These are phyloP conservation scores for Hyaloperonospora brassicae DNA, from an alignment of 352 stramenopile genomes.

Conservation along the genomic window DNA sequence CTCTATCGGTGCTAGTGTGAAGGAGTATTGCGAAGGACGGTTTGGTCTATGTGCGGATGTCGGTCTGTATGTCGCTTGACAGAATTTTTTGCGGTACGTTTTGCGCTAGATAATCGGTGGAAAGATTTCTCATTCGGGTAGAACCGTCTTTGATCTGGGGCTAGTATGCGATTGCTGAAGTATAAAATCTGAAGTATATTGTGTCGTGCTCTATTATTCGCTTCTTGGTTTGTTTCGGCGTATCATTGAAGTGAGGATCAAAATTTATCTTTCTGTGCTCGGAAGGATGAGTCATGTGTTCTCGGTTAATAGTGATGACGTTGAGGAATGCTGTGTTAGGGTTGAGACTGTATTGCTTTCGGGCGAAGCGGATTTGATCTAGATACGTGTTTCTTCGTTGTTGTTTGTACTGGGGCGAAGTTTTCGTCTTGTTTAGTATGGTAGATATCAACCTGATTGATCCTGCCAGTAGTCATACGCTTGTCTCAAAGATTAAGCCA, in stretches of 20 bases:
- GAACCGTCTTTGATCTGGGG: constrained; percentile 10
- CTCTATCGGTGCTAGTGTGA: too few species aligned
- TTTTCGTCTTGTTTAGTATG: too few species aligned
- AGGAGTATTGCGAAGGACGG: too few species aligned
- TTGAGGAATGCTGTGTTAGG: constrained; percentile 1
- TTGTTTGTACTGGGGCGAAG: constrained; percentile 10
- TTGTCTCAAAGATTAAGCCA: constrained; percentile 73
- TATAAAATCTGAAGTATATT: too few species aligned
- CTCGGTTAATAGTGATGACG: constrained; percentile 8
- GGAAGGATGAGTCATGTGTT: constrained; percentile 1
- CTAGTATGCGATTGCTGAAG: constrained; percentile 3
- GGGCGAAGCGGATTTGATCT: background rate
- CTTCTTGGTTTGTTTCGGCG: background rate
- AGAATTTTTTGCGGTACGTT: too few species aligned
- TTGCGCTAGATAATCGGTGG: constrained; percentile 2
- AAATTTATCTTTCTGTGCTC: constrained; percentile 9
- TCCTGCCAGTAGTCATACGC: too few species aligned
- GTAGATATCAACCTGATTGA: too few species aligned
- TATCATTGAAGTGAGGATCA: constrained; percentile 8
- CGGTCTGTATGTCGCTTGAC: too few species aligned
- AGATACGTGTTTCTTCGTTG: constrained; percentile 8
- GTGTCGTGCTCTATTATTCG: too few species aligned
- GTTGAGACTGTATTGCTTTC: too few species aligned
- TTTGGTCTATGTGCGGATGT: too few species aligned
- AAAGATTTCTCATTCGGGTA: constrained; percentile 8